Evolutionary conservation across 73 alveolate genomes (phyloP), one percentile per base, ranked within the genome.

Genomic region (Blepharisma japonicum): DNA sequence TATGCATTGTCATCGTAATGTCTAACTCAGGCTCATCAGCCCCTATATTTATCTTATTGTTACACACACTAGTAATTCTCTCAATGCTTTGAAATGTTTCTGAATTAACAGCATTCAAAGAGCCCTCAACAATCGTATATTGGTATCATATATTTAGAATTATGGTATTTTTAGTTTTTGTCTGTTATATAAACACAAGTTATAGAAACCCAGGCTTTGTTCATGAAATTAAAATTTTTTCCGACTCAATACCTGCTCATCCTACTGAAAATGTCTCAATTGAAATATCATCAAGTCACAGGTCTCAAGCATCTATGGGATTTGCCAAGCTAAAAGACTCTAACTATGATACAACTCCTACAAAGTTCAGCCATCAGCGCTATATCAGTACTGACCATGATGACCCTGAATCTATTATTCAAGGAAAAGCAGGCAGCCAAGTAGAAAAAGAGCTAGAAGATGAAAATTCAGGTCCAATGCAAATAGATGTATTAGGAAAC

Each of bases 121-220:
- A 14, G 49, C 18, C 23, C 47, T 61, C 23, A 8, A 20, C 74
- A 61, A n/a, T 61, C 14, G 39, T 14, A 8, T 61, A 61, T 25
- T 61, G 74, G 74, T 61, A 61, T 14, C 11, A 14, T 61, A 14
- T 61, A 61, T 39, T 18, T 25, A 61, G 74, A 39, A 20, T 48
- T 61, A 1, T 61, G 11, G 47, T 61, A 20, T n/a, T 61, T 20
- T 14, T 61, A 18, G 74, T 61, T 18, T 25, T 61, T 20, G 14
- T 61, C 38, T 14, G 47, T 5, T 61, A 61, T 61, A 8, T 25
- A 8, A 14, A 9, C 47, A 25, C 47, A 18, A 39, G 47, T 5
- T 61, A 61, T 61, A n/a, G 74, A 8, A 61, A 61, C 47, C 74
- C 74, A 14, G 74, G 74, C 39, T 61, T 61, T 61, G 46, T 61